Evolutionary conservation across 2,329 filamentous ascomycete species (phyloP).

Genomic region (Fusarium tricinctum): DNA sequence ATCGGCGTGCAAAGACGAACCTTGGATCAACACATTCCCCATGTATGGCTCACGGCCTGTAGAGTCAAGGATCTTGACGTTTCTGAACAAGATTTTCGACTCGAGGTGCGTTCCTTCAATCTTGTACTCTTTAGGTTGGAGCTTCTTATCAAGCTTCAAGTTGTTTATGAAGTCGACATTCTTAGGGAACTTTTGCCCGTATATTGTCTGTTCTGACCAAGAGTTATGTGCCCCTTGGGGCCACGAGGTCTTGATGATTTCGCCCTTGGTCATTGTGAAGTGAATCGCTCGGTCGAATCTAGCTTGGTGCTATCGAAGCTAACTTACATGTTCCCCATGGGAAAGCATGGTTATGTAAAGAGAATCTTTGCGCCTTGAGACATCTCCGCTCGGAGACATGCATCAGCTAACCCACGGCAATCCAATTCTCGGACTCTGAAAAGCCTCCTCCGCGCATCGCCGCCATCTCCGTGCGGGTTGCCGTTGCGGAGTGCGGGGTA

Average conservation of each 20-base stretch:
- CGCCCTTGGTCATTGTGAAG: constrained; percentile 10
- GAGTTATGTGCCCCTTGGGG: constrained; percentile 17
- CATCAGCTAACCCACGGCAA: neutral
- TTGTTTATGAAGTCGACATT: constrained; percentile 3
- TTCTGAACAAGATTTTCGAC: neutral
- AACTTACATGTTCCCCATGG: neutral
- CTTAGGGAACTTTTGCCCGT: constrained; percentile 1
- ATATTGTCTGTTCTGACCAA: constrained; percentile 16
- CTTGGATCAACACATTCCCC: neutral
- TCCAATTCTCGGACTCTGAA: neutral
- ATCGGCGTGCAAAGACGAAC: neutral
- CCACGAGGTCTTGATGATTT: constrained; percentile 6
- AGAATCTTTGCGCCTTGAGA: too few relatives aligned
- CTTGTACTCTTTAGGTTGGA: neutral
- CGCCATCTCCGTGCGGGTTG: constrained; percentile 12
- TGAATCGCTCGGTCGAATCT: too few relatives aligned
- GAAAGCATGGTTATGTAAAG: neutral
- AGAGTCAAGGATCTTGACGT: neutral
- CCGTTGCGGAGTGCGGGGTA: too few relatives aligned
- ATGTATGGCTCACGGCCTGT: neutral
- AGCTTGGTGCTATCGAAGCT: too few relatives aligned
- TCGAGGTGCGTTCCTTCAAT: neutral
- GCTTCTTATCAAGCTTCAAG: constrained; percentile 1
- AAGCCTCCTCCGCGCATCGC: constrained; percentile 24
- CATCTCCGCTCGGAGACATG: too few relatives aligned